A percentile compares a stretch with the other conserved stretches of the same genome.
phyloP scores from a whole-genome alignment of 768 basidiomycete genomes.

The Dacryopinax primogenitus region DNA sequence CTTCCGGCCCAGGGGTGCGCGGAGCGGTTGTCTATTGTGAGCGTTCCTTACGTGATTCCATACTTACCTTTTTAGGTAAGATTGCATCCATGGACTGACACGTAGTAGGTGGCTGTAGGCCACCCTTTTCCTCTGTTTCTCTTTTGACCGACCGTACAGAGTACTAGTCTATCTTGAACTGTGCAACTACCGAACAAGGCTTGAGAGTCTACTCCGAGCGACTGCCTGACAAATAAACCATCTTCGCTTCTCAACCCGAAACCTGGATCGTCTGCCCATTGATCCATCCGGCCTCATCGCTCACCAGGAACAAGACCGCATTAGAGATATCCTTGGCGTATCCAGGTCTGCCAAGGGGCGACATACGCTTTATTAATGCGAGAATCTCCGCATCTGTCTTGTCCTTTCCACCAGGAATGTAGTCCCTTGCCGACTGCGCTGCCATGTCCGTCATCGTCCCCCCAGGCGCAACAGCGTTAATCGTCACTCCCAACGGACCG shows the following conservation, averaged over 20 bases:
- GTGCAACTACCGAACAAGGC: no score
- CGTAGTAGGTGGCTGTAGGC: no score
- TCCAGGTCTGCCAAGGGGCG: neutral
- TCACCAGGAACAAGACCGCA: slow-evolving; percentile 1
- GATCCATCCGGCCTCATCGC: slow-evolving; percentile 1
- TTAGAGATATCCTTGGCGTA: neutral
- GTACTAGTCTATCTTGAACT: no score
- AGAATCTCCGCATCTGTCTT: neutral
- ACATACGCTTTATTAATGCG: neutral
- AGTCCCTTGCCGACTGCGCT: neutral
- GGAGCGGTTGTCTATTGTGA: no score
- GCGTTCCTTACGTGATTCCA: no score
- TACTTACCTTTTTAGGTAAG: no score
- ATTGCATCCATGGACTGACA: no score
- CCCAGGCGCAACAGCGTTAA: slow-evolving; percentile 13
- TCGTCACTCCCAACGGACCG: neutral
- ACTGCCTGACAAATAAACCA: no score
- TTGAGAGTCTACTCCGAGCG: no score
- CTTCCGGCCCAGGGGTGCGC: no score
- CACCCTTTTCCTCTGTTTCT: no score
- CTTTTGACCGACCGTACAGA: no score
- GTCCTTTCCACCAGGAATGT: neutral
- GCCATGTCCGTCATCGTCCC: slow-evolving; percentile 16
- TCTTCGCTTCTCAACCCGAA: neutral
- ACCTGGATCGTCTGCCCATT: slow-evolving; percentile 4